Base-by-base conservation (phyloP, 345 rosid species). In the Syzygium oleosum region DNA sequence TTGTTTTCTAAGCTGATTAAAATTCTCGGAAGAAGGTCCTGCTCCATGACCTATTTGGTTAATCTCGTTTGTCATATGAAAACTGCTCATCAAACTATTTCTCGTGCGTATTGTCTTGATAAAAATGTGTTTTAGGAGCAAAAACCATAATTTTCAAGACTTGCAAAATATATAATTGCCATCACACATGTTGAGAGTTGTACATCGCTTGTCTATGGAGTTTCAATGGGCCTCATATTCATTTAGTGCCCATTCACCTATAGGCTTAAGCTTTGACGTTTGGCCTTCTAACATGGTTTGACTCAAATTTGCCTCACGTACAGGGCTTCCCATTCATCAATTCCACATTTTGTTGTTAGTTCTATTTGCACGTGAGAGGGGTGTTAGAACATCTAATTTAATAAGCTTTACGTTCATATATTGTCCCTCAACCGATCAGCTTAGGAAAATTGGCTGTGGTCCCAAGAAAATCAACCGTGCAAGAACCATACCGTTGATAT, bases 161-260 rank as follows among this genome's bases (percentile, higher is more conserved):
- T 58, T 27, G 25, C 29, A 4, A 12, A 25, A 58, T 58, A 4
- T 12, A 58, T 58, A 58, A 58, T 25, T 25, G 63, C 25, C 63
- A 25, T 1, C 13, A 25, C 25, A 6, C 7, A 0, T 25, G 63
- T 58, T 58, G 25, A 58, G 63, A 2, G 0, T 2, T n/a, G 0
- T 25, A 11, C 63, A 25, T 58, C 11, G 25, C 6, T 58, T 58
- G n/a, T 58, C 6, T 25, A 25, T 29, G 77, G 77, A 14, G 77
- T 63, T 63, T 63, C 73, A 2, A 61, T n/a, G 73, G 29, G 73
- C 73, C 73, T 0, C 6, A 43, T 43, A 43, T 43, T 43, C 46
- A 43, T 43, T 43, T 43, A 43, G 46, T 43, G 46, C 6, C 7
- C 43, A 7, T 43, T 43, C 46, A 43, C 46, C 46, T 43, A 43